Evolutionary conservation across 2,329 filamentous ascomycete species (phyloP).

Genomic region (Epichloe glyceriae): DNA sequence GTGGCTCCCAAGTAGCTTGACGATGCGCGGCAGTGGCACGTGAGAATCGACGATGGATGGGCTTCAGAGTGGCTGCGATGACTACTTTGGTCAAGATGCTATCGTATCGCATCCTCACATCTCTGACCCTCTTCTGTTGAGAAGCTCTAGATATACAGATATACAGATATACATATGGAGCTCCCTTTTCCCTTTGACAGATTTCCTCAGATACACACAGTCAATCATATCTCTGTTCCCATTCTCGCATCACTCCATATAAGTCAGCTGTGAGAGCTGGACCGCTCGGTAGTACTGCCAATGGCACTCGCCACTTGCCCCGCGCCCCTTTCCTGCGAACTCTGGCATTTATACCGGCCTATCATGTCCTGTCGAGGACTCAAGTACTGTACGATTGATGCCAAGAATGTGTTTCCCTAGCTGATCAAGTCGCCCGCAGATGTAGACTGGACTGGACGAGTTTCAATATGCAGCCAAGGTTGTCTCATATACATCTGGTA

Average conservation of each 20-base stretch:
- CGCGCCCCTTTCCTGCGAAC: too few relatives aligned
- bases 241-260: too few relatives aligned
- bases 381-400: background rate
- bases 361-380: background rate
- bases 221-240: too few relatives aligned
- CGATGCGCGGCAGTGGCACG: slow-evolving; percentile 3
- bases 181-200: too few relatives aligned
- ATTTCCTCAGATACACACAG: too few relatives aligned
- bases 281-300: too few relatives aligned
- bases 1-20: background rate
- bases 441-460: background rate
- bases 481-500: background rate
- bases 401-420: background rate
- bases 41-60: slow-evolving; percentile 2
- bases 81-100: background rate
- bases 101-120: too few relatives aligned
- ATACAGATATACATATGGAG: too few relatives aligned
- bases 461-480: background rate
- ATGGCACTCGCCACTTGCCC: too few relatives aligned
- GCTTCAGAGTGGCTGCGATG: background rate
- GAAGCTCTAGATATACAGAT: too few relatives aligned
- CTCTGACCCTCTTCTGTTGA: too few relatives aligned
- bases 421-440: background rate
- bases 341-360: background rate
- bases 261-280: too few relatives aligned